Percentiles rank a stretch among this genome's conserved stretches.
Evolutionary conservation across 1,139 yeast species (phyloP).

Genomic region (Pichia sp.): DNA sequence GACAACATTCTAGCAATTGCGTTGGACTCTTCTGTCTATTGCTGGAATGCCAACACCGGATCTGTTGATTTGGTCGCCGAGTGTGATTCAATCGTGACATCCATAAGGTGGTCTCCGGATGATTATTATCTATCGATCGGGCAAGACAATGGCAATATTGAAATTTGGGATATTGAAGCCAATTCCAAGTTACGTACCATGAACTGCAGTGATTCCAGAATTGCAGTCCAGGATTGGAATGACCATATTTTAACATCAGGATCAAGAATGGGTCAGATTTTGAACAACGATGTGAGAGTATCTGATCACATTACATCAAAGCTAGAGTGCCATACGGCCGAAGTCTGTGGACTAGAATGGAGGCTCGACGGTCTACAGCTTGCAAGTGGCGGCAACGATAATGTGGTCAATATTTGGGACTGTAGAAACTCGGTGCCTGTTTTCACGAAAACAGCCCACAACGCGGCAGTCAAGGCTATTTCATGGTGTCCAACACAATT

Average conservation of each 20-base stretch:
- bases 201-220: slow-evolving; percentile 59
- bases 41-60: slow-evolving; percentile 91
- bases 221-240: slow-evolving; percentile 85
- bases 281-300: slow-evolving; percentile 89
- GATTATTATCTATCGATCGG: slow-evolving; percentile 87
- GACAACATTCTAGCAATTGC: slow-evolving; percentile 87
- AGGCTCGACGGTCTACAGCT: slow-evolving; percentile 78
- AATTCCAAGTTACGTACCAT: slow-evolving; percentile 72
- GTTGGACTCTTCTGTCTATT: slow-evolving; percentile 74
- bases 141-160: slow-evolving; percentile 75
- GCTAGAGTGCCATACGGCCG: slow-evolving; percentile 71
- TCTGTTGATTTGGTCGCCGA: slow-evolving; percentile 64
- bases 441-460: slow-evolving; percentile 73
- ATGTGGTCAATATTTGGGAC: slow-evolving; percentile 93
- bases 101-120: slow-evolving; percentile 89
- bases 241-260: slow-evolving; percentile 81
- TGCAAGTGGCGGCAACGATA: slow-evolving; percentile 94
- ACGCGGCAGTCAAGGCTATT: slow-evolving; percentile 93
- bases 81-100: slow-evolving; percentile 57
- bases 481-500: slow-evolving; percentile 92
- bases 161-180: slow-evolving; percentile 92
- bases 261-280: slow-evolving; percentile 74
- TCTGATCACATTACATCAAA: slow-evolving; percentile 67
- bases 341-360: slow-evolving; percentile 91
- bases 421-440: slow-evolving; percentile 70